Evolutionary conservation across 768 basidiomycete species (phyloP).

Genomic region (Amanita jacksonii): DNA sequence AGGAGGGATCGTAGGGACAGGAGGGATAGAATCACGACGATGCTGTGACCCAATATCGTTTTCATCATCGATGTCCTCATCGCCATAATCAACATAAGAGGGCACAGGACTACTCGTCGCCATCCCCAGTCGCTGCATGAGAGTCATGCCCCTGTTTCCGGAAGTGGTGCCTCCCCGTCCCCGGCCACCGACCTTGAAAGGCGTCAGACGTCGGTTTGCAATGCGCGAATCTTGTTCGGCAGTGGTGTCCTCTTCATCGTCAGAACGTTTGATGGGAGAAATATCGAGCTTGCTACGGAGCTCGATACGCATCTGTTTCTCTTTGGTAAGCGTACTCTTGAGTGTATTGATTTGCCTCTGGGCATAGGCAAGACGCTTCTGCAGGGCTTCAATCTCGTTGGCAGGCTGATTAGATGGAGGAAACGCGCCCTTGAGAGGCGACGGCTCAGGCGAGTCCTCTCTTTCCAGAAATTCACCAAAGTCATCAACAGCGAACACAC

Average conservation of each 20-base stretch:
- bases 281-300: slow-evolving; percentile 45
- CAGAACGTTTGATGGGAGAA: slow-evolving; percentile 25
- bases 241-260: slow-evolving; percentile 31
- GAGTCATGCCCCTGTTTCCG: slow-evolving; percentile 38
- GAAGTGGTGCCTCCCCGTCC: slow-evolving; percentile 27
- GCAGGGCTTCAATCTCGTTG: slow-evolving; percentile 74
- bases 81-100: slow-evolving; percentile 38
- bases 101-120: slow-evolving; percentile 37
- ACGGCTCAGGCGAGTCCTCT: slow-evolving; percentile 7
- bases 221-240: slow-evolving; percentile 38
- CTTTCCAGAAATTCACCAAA: slow-evolving; percentile 4
- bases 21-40: slow-evolving; percentile 19
- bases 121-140: slow-evolving; percentile 54
- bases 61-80: slow-evolving; percentile 29
- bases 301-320: slow-evolving; percentile 75
- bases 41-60: slow-evolving; percentile 20
- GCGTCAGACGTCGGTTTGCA: slow-evolving; percentile 32
- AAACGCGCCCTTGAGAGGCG: slow-evolving; percentile 25
- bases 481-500: slow-evolving; percentile 36
- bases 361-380: slow-evolving; percentile 76
- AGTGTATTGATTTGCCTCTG: slow-evolving; percentile 80
- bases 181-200: slow-evolving; percentile 50
- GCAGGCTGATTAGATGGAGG: slow-evolving; percentile 64
- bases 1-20: slow-evolving; percentile 30
- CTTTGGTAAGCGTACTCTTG: slow-evolving; percentile 67